These are phyloP conservation scores for Psilocybe sp. DNA, from an alignment of 768 basidiomycete species.

Conservation along the genomic window DNA sequence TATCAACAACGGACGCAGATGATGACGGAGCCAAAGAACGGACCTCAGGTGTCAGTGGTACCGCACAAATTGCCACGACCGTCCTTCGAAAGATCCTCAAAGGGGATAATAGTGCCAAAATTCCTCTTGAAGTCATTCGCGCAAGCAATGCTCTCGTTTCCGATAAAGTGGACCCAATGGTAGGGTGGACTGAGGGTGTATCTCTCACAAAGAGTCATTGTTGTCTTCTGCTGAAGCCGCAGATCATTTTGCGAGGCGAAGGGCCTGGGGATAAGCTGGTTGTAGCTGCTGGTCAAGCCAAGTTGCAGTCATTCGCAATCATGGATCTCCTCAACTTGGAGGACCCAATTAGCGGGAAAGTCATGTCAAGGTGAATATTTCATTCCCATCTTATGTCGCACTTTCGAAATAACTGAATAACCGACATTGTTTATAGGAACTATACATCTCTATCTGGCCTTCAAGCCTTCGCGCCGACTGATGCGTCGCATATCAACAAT, in stretches of 20 bases:
- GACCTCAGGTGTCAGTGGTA: constrained; percentile 31
- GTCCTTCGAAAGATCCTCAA: constrained; percentile 63
- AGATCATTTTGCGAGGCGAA: constrained; percentile 76
- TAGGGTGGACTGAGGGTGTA: constrained; percentile 73
- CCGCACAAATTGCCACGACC: constrained; percentile 65
- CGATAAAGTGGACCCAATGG: constrained; percentile 52
- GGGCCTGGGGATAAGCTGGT: constrained; percentile 52
- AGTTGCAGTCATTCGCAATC: constrained; percentile 74
- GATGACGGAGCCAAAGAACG: constrained; percentile 21
- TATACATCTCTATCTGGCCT: constrained; percentile 77
- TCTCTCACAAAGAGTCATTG: constrained; percentile 70
- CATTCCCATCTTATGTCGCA: background rate
- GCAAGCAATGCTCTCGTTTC: constrained; percentile 25
- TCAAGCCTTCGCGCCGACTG: constrained; percentile 81
- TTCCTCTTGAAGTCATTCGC: constrained; percentile 38
- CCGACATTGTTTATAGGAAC: constrained; percentile 44
- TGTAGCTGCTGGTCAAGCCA: constrained; percentile 78
- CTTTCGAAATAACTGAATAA: background rate
- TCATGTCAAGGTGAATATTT: constrained; percentile 72
- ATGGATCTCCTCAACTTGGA: constrained; percentile 76
- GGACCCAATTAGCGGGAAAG: constrained; percentile 80
- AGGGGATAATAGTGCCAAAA: constrained; percentile 46
- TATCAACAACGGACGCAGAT: constrained; percentile 25
- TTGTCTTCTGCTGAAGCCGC: constrained; percentile 87
- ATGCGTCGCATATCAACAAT: constrained; percentile 35